Evolutionary conservation across 768 basidiomycete genomes (phyloP), one percentile per base, ranked within the genome.

Genomic region (Lactarius pseudohatsudake): DNA sequence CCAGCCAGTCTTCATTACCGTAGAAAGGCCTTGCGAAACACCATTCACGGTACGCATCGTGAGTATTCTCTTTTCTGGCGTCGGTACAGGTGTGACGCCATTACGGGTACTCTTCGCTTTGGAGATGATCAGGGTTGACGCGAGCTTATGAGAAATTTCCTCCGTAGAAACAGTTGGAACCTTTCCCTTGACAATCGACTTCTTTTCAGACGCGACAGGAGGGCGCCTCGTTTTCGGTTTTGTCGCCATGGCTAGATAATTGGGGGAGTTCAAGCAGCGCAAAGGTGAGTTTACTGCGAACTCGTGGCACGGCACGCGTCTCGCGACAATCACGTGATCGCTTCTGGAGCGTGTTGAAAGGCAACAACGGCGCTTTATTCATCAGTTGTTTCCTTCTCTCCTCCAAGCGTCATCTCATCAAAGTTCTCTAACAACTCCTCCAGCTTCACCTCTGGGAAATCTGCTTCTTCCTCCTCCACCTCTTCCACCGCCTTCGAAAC

Each of bases 361-460:
- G 22, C 3, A 53, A 43, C 45, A 32, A 32, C 32, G 32, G 36
- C 6, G 40, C 10, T 60, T 57, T 58, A 66, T 59, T 55, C 57
- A 15, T 59, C 57, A 22, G 69, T 62, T 28, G 70, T 73, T 40
- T 76, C 75, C 18, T 68, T 72, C 10, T 82, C 80, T 7, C 82
- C 80, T 7, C 82, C 84, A 45, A 97, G 81, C 10, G 88, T 92
- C 88, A 98, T 84, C 76, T 93, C 93, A 71, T 97, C 94, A 72
- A 97, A 94, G 75, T 90, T 87, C 66, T 97, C 94, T 72, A 98
- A 76, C 68, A 98, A 76, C 77, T 98, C 95, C 70, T 94, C 86
- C 72, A 96, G 75, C 65, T 83, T 81, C 53, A 98, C 81, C 50
- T 94, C 91, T 0, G 94, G 95, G 87, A 97, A 96, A 76, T 96